Percentiles rank a stretch among this genome's conserved stretches.
Conservation (phyloP, 108 stramenopile genomes). For the Phaeodactylum tricornutum region DNA sequence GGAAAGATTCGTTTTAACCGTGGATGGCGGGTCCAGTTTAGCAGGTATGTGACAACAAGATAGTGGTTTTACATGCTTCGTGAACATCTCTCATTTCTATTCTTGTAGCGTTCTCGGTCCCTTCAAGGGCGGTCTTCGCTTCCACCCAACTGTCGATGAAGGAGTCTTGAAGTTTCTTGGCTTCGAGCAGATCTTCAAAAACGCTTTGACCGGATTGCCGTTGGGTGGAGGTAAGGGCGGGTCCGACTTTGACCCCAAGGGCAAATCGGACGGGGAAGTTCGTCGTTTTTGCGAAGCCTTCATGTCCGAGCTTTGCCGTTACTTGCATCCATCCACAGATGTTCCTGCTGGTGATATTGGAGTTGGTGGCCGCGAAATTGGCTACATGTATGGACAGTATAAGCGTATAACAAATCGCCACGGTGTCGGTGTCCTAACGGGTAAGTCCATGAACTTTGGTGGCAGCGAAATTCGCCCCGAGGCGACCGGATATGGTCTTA, state of each 20-base stretch:
- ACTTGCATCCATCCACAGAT: conserved; percentile 65
- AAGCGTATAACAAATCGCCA: conserved; percentile 57
- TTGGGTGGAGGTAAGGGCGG: conserved; percentile 65
- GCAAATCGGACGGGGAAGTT: conserved; percentile 62
- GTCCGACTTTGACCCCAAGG: conserved; percentile 78
- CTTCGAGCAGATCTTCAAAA: conserved; percentile 81
- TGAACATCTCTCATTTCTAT: not conserved
- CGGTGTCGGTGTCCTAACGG: conserved; percentile 66
- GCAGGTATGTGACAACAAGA: conserved; percentile 10
- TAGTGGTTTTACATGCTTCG: not conserved
- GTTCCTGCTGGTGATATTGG: conserved; percentile 85
- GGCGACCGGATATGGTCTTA: conserved; percentile 67
- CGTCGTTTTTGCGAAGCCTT: conserved; percentile 74
- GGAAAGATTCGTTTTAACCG: conserved; percentile 33
- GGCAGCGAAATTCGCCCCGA: conserved; percentile 62
- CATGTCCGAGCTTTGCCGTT: conserved; percentile 61
- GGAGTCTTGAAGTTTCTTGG: conserved; percentile 81
- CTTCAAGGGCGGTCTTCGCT: conserved; percentile 89
- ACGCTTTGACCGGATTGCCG: conserved; percentile 64
- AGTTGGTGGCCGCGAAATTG: conserved; percentile 74
- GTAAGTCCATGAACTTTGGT: conserved; percentile 47
- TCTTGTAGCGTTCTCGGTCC: conserved; percentile 72
- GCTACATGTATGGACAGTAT: conserved; percentile 76
- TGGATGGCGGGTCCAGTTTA: conserved; percentile 81
- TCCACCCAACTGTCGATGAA: conserved; percentile 81